Base-by-base conservation (phyloP, 208 protist species). In the Acanthamoeba sp. region DNA sequence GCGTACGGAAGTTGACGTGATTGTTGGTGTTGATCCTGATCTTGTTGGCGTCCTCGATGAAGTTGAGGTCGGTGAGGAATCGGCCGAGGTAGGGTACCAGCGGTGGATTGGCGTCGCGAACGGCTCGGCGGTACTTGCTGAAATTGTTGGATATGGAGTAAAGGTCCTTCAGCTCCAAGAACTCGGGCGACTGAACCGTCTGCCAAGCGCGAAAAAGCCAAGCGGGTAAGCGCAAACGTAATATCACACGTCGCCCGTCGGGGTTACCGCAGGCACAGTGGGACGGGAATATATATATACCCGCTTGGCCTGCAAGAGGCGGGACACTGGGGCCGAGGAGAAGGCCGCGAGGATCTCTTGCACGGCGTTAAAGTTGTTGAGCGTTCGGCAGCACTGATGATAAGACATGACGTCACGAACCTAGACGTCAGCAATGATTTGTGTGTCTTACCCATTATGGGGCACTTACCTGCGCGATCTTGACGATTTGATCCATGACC, bases 21-120 rank as follows among this genome's bases (percentile, higher is more conserved):
- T 84, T 57, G 40, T 66, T 94, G 0, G 62, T 16, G 24, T 38
- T 78, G 14, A 94, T 78, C 45, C 62, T 48, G 22, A 84, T 94
- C 64, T 84, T 94, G 69, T 94, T 94, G 42, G 90, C 90, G 48
- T 94, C 90, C 36, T 94, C 90, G 32, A 94, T 85, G 52, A 94
- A 94, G 36, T 40, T 94, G n/a, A 94, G 71, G 50, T 94, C 90
- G n/a, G 90, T 94, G 36, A 94, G 71, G 57, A 78, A 85, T 36
- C 90, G 90, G 5, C 90, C 90, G 34, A 94, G 71, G 90, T 94
- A 94, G 45, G 90, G 90, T 20, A 94, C 73, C 50, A 94, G 90
- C 20, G 90, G 90, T 10, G 90, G 90, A 16, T 94, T 94, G 71
- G 90, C 90, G 32, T 94, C 69, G 32, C 71, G 42, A 12, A 94